Percentiles rank a stretch among this genome's conserved stretches.
phyloP scores from a whole-genome alignment of 2,329 filamentous ascomycete species.

The Diaporthe helianthi region DNA sequence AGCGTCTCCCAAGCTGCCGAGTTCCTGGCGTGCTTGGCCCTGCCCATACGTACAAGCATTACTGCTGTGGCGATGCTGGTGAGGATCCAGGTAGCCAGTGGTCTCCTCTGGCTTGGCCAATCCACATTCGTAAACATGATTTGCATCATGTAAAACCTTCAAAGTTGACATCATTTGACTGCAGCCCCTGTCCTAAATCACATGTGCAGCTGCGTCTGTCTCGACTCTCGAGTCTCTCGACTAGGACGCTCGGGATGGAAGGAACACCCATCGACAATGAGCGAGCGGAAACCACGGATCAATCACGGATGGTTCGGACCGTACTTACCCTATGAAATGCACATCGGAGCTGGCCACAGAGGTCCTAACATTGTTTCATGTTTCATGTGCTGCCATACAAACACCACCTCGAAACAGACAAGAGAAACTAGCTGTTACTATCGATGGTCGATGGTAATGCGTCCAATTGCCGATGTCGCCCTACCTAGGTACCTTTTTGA shows the following conservation, averaged over 20 bases:
- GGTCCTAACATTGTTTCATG: conserved; percentile 16
- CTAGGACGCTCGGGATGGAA: background rate
- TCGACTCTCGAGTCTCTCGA: background rate
- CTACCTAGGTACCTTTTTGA: background rate
- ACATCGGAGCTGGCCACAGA: background rate
- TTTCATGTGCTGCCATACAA: conserved; percentile 12
- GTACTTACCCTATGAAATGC: background rate
- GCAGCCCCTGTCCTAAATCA: background rate
- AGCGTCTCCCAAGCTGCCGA: background rate
- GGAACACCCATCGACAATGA: background rate
- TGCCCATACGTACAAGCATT: background rate
- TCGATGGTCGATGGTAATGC: background rate
- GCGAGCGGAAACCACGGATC: no score
- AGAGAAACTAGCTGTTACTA: background rate
- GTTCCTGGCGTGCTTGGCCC: conserved; percentile 13
- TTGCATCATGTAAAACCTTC: background rate
- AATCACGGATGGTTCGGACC: conserved; percentile 5
- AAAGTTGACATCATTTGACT: no score
- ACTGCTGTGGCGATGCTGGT: background rate
- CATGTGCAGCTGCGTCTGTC: background rate
- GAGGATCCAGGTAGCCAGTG: background rate
- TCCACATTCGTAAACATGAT: no score
- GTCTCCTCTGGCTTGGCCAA: background rate
- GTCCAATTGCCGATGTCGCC: background rate
- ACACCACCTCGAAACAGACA: background rate